phyloP scores from a whole-genome alignment of 2,329 filamentous ascomycete genomes.

The Plenodomus tracheiphilus region DNA sequence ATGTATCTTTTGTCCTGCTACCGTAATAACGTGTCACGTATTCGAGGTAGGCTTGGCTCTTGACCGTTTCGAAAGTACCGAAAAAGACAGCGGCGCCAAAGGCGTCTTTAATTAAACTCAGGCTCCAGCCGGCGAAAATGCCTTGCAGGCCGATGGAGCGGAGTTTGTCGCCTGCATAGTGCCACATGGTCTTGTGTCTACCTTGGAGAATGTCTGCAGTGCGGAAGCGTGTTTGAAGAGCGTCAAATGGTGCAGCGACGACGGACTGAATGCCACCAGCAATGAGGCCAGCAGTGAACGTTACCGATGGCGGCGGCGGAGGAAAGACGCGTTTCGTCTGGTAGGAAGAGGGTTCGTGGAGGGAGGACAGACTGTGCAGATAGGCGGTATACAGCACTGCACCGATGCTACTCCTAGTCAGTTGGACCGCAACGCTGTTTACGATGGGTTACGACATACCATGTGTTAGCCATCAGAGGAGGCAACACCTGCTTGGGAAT shows the following conservation, averaged over 20 bases:
- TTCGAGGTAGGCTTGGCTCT: slow-evolving; percentile 71
- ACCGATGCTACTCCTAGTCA: slow-evolving; percentile 57
- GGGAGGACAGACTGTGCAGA: slow-evolving; percentile 66
- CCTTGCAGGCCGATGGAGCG: slow-evolving; percentile 72
- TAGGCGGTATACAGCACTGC: slow-evolving; percentile 77
- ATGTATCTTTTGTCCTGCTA: slow-evolving; percentile 39
- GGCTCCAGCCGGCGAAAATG: slow-evolving; percentile 72
- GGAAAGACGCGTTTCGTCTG: slow-evolving; percentile 69
- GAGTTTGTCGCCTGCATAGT: slow-evolving; percentile 68
- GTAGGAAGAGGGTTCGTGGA: slow-evolving; percentile 68
- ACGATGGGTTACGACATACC: slow-evolving; percentile 41
- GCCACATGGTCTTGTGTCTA: slow-evolving; percentile 70
- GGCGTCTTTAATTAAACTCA: slow-evolving; percentile 71
- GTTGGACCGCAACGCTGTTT: background rate
- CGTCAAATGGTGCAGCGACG: slow-evolving; percentile 74
- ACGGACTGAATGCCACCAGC: slow-evolving; percentile 72
- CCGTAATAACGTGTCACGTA: slow-evolving; percentile 72
- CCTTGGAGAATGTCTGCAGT: slow-evolving; percentile 62
- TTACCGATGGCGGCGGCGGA: slow-evolving; percentile 64
- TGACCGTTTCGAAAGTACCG: slow-evolving; percentile 74
- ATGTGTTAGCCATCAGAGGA: slow-evolving; percentile 73
- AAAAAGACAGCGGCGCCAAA: slow-evolving; percentile 74
- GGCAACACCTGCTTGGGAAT: slow-evolving; percentile 77
- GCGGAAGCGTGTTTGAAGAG: slow-evolving; percentile 74
- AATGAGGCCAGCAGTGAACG: slow-evolving; percentile 70